These are phyloP conservation scores for Podospora pseudoanserina DNA, from an alignment of 495 filamentous ascomycete genomes.

Conservation along the genomic window DNA sequence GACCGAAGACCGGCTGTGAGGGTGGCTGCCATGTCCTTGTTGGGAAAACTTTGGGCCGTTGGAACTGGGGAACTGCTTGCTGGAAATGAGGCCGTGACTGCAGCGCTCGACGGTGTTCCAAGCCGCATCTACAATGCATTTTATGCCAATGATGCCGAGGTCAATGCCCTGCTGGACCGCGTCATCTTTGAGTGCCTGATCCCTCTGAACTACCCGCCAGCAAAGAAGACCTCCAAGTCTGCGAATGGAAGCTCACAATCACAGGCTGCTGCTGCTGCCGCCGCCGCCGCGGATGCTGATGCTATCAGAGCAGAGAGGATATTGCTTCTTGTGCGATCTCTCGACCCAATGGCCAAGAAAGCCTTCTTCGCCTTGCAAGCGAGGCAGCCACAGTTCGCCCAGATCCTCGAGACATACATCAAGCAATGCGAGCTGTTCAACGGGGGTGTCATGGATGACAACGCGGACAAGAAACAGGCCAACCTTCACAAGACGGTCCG, in stretches of 20 bases:
- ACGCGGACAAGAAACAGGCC: constrained; percentile 62
- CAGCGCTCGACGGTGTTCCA: constrained; percentile 72
- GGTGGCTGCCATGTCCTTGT: constrained; percentile 75
- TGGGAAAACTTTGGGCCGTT: constrained; percentile 87
- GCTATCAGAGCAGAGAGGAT: constrained; percentile 82
- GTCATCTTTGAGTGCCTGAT: constrained; percentile 84
- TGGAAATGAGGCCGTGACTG: constrained; percentile 69
- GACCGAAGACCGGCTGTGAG: constrained; percentile 81
- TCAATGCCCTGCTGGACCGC: constrained; percentile 77
- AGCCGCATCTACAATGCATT: constrained; percentile 81
- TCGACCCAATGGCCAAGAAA: constrained; percentile 75
- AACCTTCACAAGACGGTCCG: constrained; percentile 64
- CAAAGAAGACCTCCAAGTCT: constrained; percentile 52
- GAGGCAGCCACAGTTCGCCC: constrained; percentile 66
- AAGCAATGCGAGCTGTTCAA: constrained; percentile 82
- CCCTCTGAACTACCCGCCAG: constrained; percentile 78
- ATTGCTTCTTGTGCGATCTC: constrained; percentile 69
- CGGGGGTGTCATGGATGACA: constrained; percentile 74
- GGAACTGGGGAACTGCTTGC: constrained; percentile 81
- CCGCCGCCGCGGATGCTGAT: constrained; percentile 63
- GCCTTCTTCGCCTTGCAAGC: constrained; percentile 86
- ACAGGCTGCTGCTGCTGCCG: constrained; percentile 47
- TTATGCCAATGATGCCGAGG: constrained; percentile 85
- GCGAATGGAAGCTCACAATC: constrained; percentile 51
- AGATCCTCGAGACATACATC: constrained; percentile 67